phyloP scores from a whole-genome alignment of 1,284 basidiomycete genomes.

The Tremellales sp. region DNA sequence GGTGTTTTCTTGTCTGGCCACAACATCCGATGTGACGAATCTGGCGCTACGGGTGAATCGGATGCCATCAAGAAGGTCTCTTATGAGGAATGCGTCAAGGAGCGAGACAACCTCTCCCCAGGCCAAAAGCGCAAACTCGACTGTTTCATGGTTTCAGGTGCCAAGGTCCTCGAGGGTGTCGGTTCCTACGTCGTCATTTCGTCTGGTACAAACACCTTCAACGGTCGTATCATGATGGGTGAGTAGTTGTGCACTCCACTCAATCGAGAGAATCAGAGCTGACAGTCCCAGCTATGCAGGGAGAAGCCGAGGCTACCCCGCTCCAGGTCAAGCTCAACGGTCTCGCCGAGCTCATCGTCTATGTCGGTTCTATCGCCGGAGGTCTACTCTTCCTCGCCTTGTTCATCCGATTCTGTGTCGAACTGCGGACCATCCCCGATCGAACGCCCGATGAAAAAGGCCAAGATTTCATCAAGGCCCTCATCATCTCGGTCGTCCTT shows the following conservation, averaged over 20 bases:
- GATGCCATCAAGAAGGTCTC: slow-evolving; percentile 87
- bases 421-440: slow-evolving; percentile 62
- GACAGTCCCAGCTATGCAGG: slow-evolving; percentile 36
- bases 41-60: slow-evolving; percentile 91
- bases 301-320: slow-evolving; percentile 60
- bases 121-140: slow-evolving; percentile 63
- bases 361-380: slow-evolving; percentile 78
- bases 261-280: background rate
- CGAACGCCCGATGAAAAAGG: slow-evolving; percentile 78
- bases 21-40: slow-evolving; percentile 94
- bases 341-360: slow-evolving; percentile 91
- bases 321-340: slow-evolving; percentile 89
- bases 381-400: slow-evolving; percentile 74
- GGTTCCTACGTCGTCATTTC: slow-evolving; percentile 89
- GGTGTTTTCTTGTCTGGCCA: slow-evolving; percentile 90
- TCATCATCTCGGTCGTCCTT: slow-evolving; percentile 91
- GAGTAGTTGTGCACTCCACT: slow-evolving; percentile 32
- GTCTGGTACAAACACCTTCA: slow-evolving; percentile 87
- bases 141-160: slow-evolving; percentile 91
- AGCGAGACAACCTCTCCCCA: slow-evolving; percentile 43
- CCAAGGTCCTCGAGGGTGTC: slow-evolving; percentile 91
- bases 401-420: slow-evolving; percentile 92
- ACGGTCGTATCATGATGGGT: slow-evolving; percentile 96
- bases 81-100: slow-evolving; percentile 69
- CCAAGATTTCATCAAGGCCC: slow-evolving; percentile 84